Base-by-base conservation (phyloP, 345 rosid genomes). In the Ceriops zippeliana region DNA sequence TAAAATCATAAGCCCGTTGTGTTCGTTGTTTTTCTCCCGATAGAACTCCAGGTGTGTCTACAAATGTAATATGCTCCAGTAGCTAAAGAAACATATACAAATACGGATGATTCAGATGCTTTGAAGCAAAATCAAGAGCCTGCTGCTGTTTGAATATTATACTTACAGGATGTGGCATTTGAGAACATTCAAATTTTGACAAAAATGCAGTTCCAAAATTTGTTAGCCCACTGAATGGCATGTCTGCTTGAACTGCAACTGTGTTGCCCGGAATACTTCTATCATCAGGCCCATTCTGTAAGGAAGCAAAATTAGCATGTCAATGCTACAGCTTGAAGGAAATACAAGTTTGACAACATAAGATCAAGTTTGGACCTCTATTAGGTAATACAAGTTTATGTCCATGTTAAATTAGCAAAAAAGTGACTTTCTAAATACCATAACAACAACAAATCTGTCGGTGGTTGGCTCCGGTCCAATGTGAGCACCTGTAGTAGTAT, bases 401-500 rank as follows among this genome's bases (percentile, higher is more conserved):
- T 3, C 17, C 13, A 42, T 42, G 13, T 42, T 42, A 13, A 42
- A 42, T 11, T 42, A 42, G 49, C 49, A 42, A 17, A 42, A 42
- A 42, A 42, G 49, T 13, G 17, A 42, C 49, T 42, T 42, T 13
- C 49, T 56, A 24, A 71, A 68, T 95, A 95, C 98, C 97, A 88
- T 91, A 68, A 95, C 96, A 65, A 90, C 97, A 63, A 91, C 96
- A 86, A 95, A 95, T 89, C 97, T 87, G 81, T 95, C 99, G 9
- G 97, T 95, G 5, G 97, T 95, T 20, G 99, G 99, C 68, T 95
- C 99, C 52, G 99, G 97, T 77, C 97, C 97, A 81, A 90, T 90
- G 75, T 95, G 97, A 68, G 97, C 93, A 75, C 99, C 99, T 95
- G 90, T 28, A 75, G 73, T 30, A 70, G 22, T 73, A 80, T 31